Evolutionary conservation across 352 stramenopile species (phyloP).

Genomic region (Pythium dissimile): DNA sequence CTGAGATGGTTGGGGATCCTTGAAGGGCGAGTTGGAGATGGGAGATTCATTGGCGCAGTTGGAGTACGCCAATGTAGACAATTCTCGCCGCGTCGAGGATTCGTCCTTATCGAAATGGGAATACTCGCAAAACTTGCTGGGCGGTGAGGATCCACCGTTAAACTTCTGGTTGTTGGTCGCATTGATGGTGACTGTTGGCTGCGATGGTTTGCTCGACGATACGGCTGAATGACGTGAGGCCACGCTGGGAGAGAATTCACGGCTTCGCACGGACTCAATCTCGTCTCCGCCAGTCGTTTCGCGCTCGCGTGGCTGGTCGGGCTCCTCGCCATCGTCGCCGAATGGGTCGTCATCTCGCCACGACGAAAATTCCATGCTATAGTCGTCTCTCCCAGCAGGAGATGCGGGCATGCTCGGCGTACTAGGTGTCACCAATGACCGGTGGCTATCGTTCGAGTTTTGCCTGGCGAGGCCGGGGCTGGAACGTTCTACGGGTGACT

Average conservation of each 20-base stretch:
- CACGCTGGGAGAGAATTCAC: constrained; percentile 2
- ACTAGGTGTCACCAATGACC: not conserved
- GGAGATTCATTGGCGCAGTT: too few relatives aligned
- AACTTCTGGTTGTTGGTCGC: not conserved
- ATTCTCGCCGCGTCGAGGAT: too few relatives aligned
- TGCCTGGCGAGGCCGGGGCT: not conserved
- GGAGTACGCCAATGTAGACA: constrained; percentile 3
- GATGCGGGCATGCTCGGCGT: not conserved
- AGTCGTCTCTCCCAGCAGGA: constrained; percentile 12
- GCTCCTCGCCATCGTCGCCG: constrained; percentile 16
- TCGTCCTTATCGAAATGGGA: not conserved
- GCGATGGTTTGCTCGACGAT: not conserved
- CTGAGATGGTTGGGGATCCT: not conserved
- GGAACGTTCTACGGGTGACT: too few relatives aligned
- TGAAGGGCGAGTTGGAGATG: not conserved
- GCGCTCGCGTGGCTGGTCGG: not conserved
- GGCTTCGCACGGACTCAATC: constrained; percentile 7
- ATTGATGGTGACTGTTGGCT: not conserved
- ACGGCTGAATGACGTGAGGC: not conserved
- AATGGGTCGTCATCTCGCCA: constrained; percentile 35
- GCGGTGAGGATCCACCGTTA: not conserved
- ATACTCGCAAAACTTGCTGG: not conserved
- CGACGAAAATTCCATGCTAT: constrained; percentile 19
- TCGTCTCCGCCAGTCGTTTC: not conserved
- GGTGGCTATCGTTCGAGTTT: constrained; percentile 2